Base-by-base conservation (phyloP, 306 rosid genomes). In the Mucuna pruriens region DNA sequence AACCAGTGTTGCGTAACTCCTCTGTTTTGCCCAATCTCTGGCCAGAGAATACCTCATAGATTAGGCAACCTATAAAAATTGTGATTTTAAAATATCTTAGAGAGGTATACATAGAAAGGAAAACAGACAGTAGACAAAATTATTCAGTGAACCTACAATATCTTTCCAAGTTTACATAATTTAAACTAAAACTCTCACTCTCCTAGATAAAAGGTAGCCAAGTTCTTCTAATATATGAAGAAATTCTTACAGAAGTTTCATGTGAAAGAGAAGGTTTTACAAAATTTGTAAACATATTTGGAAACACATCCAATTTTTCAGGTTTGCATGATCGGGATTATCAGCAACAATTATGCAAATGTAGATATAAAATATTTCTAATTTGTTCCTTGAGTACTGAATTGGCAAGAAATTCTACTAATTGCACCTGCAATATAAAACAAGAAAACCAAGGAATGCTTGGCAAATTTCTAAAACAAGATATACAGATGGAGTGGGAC, bases 41-140 rank as follows among this genome's bases (percentile, higher is more conserved):
- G 74, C 97, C 94, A 77, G 99, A 93, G 86, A 93, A 96, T 54
- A 96, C 92, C 89, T 96, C 99, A 44, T 93, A 86, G 61, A 96
- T 96, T 51, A 96, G 94, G 86, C 99, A 96, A 67, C 99, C 99
- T 96, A 85, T n/a, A 75, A 83, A 80, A 85, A 52, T 73, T 40
- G 44, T 63, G 69, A 60, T 34, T 66, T 70, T 76, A 13, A 82
- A 39, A 65, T 44, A 23, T 42, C 55, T 76, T 71, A 76, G 58
- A 54, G 70, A 82, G 36, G 68, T 36, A 7, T 29, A 54, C 39
- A 39, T 31, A 10, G 36, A 71, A 68, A 51, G 73, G 19, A 62
- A 73, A 23, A 51, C 39, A 42, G 26, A 65, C 15, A 72, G 81
- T 8, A 26, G 52, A 55, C 6, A 80, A 67, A 83, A 79, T 33